A percentile compares a stretch with the other conserved stretches of the same genome.
phyloP scores from a whole-genome alignment of 495 filamentous ascomycete genomes.

The Penicillium longicatenatum region DNA sequence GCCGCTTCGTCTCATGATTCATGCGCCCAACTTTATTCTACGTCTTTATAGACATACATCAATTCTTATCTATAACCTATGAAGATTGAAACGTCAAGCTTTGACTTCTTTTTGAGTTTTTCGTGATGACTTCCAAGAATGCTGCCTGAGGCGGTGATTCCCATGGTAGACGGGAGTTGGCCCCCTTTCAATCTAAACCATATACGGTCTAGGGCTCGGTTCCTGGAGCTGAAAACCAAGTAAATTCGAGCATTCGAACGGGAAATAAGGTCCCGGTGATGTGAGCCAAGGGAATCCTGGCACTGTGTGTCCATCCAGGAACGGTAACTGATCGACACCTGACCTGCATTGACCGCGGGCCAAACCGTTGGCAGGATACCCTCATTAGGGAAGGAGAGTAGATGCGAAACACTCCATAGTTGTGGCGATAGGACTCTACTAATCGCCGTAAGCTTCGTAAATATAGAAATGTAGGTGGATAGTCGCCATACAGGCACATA shows the following conservation, averaged over 20 bases:
- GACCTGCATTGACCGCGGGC: background rate
- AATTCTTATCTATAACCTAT: background rate
- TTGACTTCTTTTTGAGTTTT: constrained; percentile 5
- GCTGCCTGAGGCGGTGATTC: constrained; percentile 18
- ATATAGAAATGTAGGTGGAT: too few relatives aligned
- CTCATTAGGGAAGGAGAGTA: background rate
- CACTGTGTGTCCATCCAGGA: background rate
- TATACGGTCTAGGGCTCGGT: background rate
- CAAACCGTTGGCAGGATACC: background rate
- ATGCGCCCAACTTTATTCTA: background rate
- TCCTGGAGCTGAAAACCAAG: background rate
- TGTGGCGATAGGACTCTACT: too few relatives aligned
- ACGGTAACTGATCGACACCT: background rate
- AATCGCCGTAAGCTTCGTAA: too few relatives aligned
- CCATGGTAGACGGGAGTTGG: background rate
- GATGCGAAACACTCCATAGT: too few relatives aligned
- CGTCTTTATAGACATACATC: background rate
- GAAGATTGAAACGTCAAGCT: background rate
- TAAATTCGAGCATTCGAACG: background rate
- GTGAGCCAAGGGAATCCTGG: background rate
- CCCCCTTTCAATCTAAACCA: background rate
- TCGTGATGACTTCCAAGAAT: constrained; percentile 16
- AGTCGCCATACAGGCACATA: too few relatives aligned
- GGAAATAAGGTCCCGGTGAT: background rate
- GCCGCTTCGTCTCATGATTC: background rate